Conservation (phyloP, 371 early-diverging fungal genomes). For the Saksenaea vasiformis region DNA sequence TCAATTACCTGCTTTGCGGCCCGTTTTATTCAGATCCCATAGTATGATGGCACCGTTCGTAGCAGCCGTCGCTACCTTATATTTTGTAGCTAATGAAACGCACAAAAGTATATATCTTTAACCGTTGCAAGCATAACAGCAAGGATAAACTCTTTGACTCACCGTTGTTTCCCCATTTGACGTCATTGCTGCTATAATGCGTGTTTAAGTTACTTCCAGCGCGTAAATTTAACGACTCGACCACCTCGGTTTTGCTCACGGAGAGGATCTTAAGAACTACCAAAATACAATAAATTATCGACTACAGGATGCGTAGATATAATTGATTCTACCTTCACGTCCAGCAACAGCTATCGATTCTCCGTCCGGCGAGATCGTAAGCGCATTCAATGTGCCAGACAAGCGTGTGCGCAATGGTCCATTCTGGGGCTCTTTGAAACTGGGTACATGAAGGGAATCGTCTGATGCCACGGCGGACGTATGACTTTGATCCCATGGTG, state of each 20-base stretch:
- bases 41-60: slow-evolving; percentile 76
- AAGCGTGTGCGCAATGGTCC: slow-evolving; percentile 23
- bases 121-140: background rate
- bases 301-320: background rate
- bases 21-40: slow-evolving; percentile 69
- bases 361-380: slow-evolving; percentile 66
- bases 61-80: slow-evolving; percentile 77
- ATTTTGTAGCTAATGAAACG: slow-evolving; percentile 42
- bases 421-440: background rate
- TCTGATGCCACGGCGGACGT: background rate
- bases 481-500: slow-evolving; percentile 2
- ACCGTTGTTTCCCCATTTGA: slow-evolving; percentile 81
- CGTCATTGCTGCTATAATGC: slow-evolving; percentile 77
- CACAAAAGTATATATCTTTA: background rate
- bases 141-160: too few species aligned
- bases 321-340: slow-evolving; percentile 59
- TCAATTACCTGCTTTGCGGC: slow-evolving; percentile 41
- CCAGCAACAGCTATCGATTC: slow-evolving; percentile 74
- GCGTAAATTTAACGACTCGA: slow-evolving; percentile 70
- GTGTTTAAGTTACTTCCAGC: slow-evolving; percentile 63
- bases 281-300: background rate
- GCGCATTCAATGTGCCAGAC: slow-evolving; percentile 64
- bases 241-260: slow-evolving; percentile 56
- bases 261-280: slow-evolving; percentile 72
- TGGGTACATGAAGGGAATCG: background rate